Conservation (phyloP, 2,329 filamentous ascomycete genomes). For the Lasiodiplodia citricola region DNA sequence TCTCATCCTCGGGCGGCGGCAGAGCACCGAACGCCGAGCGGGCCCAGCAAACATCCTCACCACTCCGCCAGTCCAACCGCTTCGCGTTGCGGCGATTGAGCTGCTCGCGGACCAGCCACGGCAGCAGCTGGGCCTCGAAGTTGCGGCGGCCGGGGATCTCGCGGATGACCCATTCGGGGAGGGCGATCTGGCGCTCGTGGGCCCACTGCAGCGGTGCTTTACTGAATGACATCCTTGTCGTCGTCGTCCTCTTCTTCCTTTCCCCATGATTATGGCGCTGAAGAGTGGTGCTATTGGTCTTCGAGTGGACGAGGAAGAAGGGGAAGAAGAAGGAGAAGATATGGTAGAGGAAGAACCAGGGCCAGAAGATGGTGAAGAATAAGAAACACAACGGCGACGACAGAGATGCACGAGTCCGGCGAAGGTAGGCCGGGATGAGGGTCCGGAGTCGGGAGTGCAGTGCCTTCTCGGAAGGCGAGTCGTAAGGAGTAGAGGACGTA, state of each 20-base stretch:
- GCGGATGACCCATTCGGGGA: slow-evolving; percentile 20
- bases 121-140: slow-evolving; percentile 17
- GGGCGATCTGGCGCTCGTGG: neutral
- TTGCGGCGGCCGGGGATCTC: slow-evolving; percentile 14
- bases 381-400: neutral
- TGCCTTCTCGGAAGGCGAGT: neutral
- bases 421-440: neutral
- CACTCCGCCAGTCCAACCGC: neutral
- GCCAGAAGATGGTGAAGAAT: neutral
- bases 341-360: neutral
- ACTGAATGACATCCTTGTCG: neutral
- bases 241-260: neutral
- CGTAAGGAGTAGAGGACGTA: neutral
- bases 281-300: neutral
- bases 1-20: neutral
- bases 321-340: neutral
- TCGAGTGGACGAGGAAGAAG: neutral
- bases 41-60: neutral
- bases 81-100: neutral
- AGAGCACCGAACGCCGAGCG: neutral
- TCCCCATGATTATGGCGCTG: neutral
- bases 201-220: neutral
- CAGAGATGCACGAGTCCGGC: neutral
- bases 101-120: slow-evolving; percentile 18
- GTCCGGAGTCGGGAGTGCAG: neutral